Conservation (phyloP, 2,329 filamentous ascomycete genomes). For the Macrophomina pseudophaseolina region DNA sequence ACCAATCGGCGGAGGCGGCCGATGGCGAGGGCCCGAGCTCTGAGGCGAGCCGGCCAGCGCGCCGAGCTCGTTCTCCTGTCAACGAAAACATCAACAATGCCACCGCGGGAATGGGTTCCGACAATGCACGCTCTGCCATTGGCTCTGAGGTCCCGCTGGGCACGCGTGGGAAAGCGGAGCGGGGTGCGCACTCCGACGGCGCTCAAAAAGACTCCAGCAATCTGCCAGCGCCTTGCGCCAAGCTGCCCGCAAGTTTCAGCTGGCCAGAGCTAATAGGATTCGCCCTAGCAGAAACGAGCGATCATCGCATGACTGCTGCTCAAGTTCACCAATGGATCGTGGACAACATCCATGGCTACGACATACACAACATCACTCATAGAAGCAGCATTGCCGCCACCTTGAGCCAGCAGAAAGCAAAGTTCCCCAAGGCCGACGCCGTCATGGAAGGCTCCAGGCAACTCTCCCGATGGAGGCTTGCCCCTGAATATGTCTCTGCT, state of each 20-base stretch:
- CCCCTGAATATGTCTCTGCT: background rate
- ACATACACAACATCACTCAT: conserved; percentile 8
- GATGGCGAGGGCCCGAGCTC: conserved; percentile 6
- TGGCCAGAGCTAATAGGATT: conserved; percentile 26
- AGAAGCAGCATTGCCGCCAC: conserved; percentile 22
- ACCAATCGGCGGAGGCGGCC: background rate
- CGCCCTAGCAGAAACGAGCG: conserved; percentile 13
- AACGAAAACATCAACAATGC: conserved; percentile 20
- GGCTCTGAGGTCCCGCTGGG: background rate
- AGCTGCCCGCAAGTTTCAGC: conserved; percentile 10
- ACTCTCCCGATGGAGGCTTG: conserved; percentile 10
- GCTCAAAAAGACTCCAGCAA: background rate
- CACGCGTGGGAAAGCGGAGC: background rate
- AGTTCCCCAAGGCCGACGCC: conserved; percentile 9
- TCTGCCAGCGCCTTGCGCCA: background rate
- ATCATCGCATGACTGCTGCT: conserved; percentile 17
- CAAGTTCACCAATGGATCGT: conserved; percentile 20
- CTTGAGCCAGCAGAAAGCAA: conserved; percentile 16
- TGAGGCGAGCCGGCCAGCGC: background rate
- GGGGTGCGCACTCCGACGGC: background rate
- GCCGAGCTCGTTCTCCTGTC: conserved; percentile 12
- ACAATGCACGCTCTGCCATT: conserved; percentile 8
- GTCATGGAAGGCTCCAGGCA: conserved; percentile 13
- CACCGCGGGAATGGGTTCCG: conserved; percentile 8
- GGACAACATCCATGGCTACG: conserved; percentile 17